These are phyloP conservation scores for Glomus cerebriforme DNA, from an alignment of 192 early-diverging fungal species.

Conservation along the genomic window DNA sequence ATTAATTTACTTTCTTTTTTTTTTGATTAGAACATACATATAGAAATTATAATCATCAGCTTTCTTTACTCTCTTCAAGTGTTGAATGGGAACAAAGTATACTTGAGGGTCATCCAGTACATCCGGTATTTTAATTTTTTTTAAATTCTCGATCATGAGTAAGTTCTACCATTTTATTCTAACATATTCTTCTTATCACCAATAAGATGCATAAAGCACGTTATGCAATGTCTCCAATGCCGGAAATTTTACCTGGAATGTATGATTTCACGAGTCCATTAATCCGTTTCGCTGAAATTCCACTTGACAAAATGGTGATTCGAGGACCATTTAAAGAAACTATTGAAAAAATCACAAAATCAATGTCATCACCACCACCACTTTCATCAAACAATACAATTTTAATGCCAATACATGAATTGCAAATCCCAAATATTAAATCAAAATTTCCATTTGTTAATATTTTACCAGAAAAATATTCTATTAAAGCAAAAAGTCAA, in stretches of 20 bases:
- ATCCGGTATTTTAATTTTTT: constrained; percentile 46
- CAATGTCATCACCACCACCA: constrained; percentile 1
- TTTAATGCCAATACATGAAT: constrained; percentile 61
- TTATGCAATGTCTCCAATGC: constrained; percentile 56
- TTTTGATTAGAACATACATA: constrained; percentile 43
- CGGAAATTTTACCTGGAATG: constrained; percentile 41
- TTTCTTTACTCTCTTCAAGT: constrained; percentile 42
- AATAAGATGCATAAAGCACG: constrained; percentile 64
- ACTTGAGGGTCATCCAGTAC: constrained; percentile 68
- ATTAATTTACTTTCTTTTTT: neutral
- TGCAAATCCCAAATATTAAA: constrained; percentile 62
- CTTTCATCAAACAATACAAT: constrained; percentile 36
- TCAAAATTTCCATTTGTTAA: constrained; percentile 48
- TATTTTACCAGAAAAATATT: constrained; percentile 39
- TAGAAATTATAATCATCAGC: constrained; percentile 36
- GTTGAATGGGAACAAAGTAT: constrained; percentile 69
- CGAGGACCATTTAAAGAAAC: constrained; percentile 51
- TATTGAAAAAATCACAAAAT: constrained; percentile 41
- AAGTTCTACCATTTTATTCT: neutral
- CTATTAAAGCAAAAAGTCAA: constrained; percentile 50
- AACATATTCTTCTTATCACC: neutral
- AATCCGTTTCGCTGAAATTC: constrained; percentile 54
- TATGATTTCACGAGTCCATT: constrained; percentile 43
- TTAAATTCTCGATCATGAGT: too few relatives aligned
- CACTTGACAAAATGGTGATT: constrained; percentile 41